Base-by-base conservation (phyloP, 2,329 filamentous ascomycete genomes). In the Hypoxylon sp. region DNA sequence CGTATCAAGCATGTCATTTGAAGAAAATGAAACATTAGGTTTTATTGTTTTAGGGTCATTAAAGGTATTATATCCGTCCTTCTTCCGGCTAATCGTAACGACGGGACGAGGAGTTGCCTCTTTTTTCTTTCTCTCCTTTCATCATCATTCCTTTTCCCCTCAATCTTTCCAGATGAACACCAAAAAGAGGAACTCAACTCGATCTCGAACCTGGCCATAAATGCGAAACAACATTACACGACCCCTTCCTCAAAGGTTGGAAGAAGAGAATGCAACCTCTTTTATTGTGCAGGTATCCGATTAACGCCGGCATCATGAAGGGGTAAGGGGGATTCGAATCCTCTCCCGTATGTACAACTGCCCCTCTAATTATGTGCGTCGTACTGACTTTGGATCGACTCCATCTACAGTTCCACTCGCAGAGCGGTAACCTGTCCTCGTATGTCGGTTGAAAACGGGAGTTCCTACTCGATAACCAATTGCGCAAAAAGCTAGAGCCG, bases 41-140 rank as follows among this genome's bases (percentile, higher is more conserved):
- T 62, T 59, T 56, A 58, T 48, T 35, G 5, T 62, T 51, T n/a
- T n/a, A n/a, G 17, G 31, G 29, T 51, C 49, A 62, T 59, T 59
- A 51, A 41, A 31, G 45, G 11, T 51, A 56, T 17, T 53, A 31
- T 33, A 38, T 38, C 17, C 31, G 15, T 54, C 43, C 35, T 29
- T 24, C 35, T 41, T 29, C 29, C 46, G 18, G 55, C 29, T 10
- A 11, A 52, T n/a, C 37, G 48, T 46, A 57, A 31, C 49, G 52
- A 57, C 26, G 21, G 48, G 45, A 50, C 41, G 43, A 50, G 15
- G 58, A 61, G 61, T 61, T 41, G 58, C 51, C 58, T 58, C 58
- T 54, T 55, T 18, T 26, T 4, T 11, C n/a, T 10, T 20, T 38
- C 21, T 31, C 26, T 42, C 27, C 21, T 24, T 15, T 9, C 10